Percentiles rank a stretch among this genome's conserved stretches.
Conservation (phyloP, 768 basidiomycete genomes). For the Leucogyrophana mollusca region DNA sequence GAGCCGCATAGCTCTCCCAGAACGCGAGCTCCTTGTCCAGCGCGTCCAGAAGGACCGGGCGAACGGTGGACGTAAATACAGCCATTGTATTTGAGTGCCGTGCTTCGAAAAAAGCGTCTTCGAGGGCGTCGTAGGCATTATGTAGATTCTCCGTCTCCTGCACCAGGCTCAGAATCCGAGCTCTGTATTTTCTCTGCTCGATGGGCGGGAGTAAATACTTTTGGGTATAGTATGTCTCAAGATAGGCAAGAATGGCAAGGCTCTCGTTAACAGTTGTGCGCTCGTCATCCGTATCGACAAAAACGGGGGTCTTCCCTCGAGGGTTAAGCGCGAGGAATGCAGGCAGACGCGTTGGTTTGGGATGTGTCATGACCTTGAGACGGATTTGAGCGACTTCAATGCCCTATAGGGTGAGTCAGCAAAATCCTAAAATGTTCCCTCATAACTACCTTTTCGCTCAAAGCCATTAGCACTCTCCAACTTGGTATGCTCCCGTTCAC, state of each 20-base stretch:
- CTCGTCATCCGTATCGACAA: constrained; percentile 15
- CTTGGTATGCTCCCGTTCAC: constrained; percentile 29
- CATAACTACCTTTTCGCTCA: constrained; percentile 32
- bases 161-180: constrained; percentile 17
- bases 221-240: constrained; percentile 22
- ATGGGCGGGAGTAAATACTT: constrained; percentile 21
- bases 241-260: constrained; percentile 29
- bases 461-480: constrained; percentile 27
- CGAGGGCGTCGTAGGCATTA: constrained; percentile 23
- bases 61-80: too few species aligned
- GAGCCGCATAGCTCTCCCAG: constrained; percentile 22
- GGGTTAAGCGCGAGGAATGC: constrained; percentile 27
- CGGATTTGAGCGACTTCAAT: constrained; percentile 17
- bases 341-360: constrained; percentile 23
- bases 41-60: constrained; percentile 8
- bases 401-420: too few species aligned
- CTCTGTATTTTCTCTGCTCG: constrained; percentile 12
- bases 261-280: constrained; percentile 24
- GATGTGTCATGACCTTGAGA: constrained; percentile 26
- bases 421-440: too few species aligned
- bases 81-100: constrained; percentile 7
- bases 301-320: constrained; percentile 27
- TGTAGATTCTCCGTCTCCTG: constrained; percentile 30
- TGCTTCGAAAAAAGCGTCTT: constrained; percentile 23
- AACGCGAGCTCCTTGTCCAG: constrained; percentile 24